Evolutionary conservation across 192 early-diverging fungal genomes (phyloP).

Genomic region (Backusella tuberculispora): DNA sequence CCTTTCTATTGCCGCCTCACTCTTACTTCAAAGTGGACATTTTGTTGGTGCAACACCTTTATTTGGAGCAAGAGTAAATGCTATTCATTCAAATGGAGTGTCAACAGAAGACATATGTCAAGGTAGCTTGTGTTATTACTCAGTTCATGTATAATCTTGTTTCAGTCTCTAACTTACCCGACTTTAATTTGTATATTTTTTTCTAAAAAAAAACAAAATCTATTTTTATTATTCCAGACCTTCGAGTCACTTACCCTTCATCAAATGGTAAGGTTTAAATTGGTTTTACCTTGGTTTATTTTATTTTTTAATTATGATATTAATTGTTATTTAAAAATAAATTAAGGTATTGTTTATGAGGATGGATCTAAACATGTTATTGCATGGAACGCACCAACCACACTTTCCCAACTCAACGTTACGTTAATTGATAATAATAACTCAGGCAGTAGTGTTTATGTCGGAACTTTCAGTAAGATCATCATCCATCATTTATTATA

Average conservation of each 20-base stretch:
- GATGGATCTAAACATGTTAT: conserved; percentile 4
- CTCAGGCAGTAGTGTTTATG: neutral
- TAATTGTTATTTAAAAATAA: neutral
- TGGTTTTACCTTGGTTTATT: neutral
- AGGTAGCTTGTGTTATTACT: neutral
- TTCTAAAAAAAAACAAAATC: neutral
- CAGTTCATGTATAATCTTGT: neutral
- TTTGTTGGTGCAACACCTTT: conserved; percentile 19
- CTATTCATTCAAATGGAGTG: conserved; percentile 1
- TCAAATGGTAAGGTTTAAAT: conserved; percentile 19
- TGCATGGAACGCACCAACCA: neutral
- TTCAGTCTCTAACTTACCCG: conserved; percentile 3
- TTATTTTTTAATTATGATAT: neutral
- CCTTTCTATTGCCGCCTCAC: conserved; percentile 15
- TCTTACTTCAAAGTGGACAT: conserved; percentile 11
- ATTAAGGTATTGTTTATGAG: conserved; percentile 10
- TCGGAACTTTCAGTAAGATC: conserved; percentile 18
- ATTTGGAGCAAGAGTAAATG: neutral
- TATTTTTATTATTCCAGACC: neutral
- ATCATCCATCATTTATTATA: neutral
- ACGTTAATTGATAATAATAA: conserved; percentile 22
- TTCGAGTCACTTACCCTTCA: conserved; percentile 19
- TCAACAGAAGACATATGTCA: neutral
- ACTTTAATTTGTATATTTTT: neutral
- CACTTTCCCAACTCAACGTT: conserved; percentile 15